Percentiles rank a stretch among this genome's conserved stretches.
phyloP scores from a whole-genome alignment of 345 rosid species.

The Hypericum perforatum region DNA sequence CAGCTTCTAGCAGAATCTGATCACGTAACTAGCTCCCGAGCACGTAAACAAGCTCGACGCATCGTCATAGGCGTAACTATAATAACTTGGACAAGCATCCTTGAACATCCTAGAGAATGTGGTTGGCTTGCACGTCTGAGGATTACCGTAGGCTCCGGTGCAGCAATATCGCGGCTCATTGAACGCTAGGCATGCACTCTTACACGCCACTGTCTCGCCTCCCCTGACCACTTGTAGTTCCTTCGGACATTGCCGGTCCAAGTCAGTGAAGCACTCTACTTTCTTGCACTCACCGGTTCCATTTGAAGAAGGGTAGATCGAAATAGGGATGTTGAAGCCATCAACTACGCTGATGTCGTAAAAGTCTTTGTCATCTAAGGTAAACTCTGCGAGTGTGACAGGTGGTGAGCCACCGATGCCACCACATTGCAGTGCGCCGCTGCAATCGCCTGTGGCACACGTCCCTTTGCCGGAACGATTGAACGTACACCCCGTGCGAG shows the following conservation, averaged over 20 bases:
- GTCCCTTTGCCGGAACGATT: slow-evolving; percentile 15
- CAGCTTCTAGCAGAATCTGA: background rate
- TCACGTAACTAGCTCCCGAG: background rate
- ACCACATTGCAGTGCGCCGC: no score
- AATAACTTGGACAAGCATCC: background rate
- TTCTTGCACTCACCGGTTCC: no score
- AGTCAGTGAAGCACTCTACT: no score
- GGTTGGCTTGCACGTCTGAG: background rate
- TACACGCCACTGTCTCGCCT: slow-evolving; percentile 3
- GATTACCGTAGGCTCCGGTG: background rate
- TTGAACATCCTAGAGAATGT: background rate
- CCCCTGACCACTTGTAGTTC: slow-evolving; percentile 19
- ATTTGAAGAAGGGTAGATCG: no score
- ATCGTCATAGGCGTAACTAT: background rate
- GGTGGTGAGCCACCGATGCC: no score
- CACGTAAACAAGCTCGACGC: background rate
- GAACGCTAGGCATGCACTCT: background rate
- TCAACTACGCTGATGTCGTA: no score
- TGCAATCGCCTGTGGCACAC: no score
- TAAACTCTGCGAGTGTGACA: no score
- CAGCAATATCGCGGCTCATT: background rate
- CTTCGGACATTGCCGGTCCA: slow-evolving; percentile 28
- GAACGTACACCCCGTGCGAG: slow-evolving; percentile 30
- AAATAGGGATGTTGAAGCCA: no score
- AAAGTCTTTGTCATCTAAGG: no score